Evolutionary conservation across 208 protist genomes (phyloP), one percentile per base, ranked within the genome.

Genomic region (Tritrichomonas musculus): DNA sequence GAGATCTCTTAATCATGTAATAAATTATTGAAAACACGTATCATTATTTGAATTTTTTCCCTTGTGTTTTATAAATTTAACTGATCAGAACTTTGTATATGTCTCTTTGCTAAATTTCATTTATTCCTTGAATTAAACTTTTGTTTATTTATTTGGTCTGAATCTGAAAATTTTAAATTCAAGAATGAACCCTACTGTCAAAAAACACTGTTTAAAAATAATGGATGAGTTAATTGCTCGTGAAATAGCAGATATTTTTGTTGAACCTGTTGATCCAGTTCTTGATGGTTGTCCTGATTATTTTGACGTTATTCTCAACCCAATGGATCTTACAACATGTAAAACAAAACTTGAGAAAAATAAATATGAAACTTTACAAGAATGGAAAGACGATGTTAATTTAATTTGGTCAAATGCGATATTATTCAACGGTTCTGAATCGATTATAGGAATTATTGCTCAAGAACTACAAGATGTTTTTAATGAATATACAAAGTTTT

Each of bases 381-480:
- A 49, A 25, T 84, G 36, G 41, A 84, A 84, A 44, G 8, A 22
- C 13, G 73, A 84, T 84, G n/a, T 84, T 20, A n/a, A 84, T 3
- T 25, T 84, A 13, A 84, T 84, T n/a, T 84, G 73, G 73, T 53
- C 41, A 53, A 84, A 84, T 84, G 73, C 73, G 9, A 84, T 84
- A 53, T n/a, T 84, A 53, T 84, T 53, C 36, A 53, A 53, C n/a
- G 73, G 73, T 13, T 13, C 49, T 39, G 41, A 49, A n/a, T 49
- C 73, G 14, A 25, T 84, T 13, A 20, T 84, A 53, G 27, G 25
- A 77, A 36, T 17, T 39, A 36, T 77, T 44, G 69, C 69, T 17
- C 1, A 4, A 5, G 25, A 77, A 20, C 14, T 77, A 33, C 1
- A 36, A 47, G 20, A 77, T 47, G 1, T 77, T 22, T 60, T 60